These are phyloP conservation scores for Myrica gale DNA, from an alignment of 306 rosid species.

Conservation along the genomic window DNA sequence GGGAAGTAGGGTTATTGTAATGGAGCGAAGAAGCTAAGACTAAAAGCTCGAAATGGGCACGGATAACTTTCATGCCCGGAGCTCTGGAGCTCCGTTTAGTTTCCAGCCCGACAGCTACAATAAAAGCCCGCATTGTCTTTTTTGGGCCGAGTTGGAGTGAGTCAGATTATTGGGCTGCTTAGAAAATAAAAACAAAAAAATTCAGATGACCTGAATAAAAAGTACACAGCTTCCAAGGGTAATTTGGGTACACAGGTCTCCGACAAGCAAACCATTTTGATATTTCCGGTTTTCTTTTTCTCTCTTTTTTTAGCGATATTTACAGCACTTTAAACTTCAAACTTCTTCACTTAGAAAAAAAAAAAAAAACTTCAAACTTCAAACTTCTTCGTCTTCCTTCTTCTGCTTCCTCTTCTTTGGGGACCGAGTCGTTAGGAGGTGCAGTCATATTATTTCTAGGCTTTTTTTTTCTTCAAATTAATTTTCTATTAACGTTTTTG, in stretches of 20 bases:
- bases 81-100: neutral
- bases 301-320: no score
- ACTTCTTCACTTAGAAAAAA: no score
- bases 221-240: neutral
- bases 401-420: neutral
- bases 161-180: no score
- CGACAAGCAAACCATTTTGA: neutral
- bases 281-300: neutral
- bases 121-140: neutral
- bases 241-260: neutral
- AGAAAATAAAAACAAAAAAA: neutral
- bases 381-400: no score
- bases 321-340: no score
- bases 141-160: no score
- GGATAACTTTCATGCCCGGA: neutral
- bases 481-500: neutral
- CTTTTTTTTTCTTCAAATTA: neutral
- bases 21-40: neutral
- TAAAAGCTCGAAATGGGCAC: neutral
- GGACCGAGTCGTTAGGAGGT: slow-evolving; percentile 9
- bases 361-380: no score
- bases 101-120: no score
- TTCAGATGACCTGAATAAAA: slow-evolving; percentile 10
- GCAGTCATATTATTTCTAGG: no score
- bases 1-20: neutral